These are phyloP conservation scores for Fomes fomentarius DNA, from an alignment of 1,284 basidiomycete species.

Conservation along the genomic window DNA sequence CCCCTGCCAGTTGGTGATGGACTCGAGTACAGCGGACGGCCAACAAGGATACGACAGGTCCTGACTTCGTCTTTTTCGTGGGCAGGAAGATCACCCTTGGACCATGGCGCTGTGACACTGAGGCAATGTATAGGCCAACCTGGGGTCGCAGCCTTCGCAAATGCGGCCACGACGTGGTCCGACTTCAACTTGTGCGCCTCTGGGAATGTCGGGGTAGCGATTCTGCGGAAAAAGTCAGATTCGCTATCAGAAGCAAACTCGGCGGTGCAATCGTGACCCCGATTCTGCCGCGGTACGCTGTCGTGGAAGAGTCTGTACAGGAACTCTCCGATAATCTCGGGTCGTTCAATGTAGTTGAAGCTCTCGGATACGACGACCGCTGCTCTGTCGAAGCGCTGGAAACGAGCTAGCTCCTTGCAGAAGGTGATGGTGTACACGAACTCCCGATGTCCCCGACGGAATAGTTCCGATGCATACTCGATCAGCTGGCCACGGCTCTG, in stretches of 20 bases:
- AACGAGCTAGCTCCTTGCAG: not conserved
- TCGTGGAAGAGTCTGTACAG: not conserved
- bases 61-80: too few species aligned
- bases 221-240: not conserved
- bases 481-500: not conserved
- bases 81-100: not conserved
- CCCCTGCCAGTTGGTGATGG: not conserved
- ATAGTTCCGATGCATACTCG: not conserved
- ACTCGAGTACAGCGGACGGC: too few species aligned
- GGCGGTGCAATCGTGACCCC: constrained; percentile 3
- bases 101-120: not conserved
- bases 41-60: too few species aligned
- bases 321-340: not conserved
- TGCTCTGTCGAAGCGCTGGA: not conserved
- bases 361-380: not conserved
- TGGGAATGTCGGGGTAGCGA: not conserved
- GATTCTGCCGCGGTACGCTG: not conserved
- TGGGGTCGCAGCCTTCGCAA: too few species aligned
- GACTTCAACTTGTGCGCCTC: not conserved
- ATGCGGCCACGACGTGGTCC: too few species aligned
- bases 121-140: not conserved
- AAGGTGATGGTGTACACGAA: constrained; percentile 3
- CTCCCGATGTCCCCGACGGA: not conserved
- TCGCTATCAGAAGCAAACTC: too few species aligned
- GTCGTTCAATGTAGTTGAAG: constrained; percentile 2